A percentile compares a stretch with the other conserved stretches of the same genome.
These are phyloP conservation scores for Pelargonium hybrid DNA, from an alignment of 441 rosid genomes.

Conservation along the genomic window DNA sequence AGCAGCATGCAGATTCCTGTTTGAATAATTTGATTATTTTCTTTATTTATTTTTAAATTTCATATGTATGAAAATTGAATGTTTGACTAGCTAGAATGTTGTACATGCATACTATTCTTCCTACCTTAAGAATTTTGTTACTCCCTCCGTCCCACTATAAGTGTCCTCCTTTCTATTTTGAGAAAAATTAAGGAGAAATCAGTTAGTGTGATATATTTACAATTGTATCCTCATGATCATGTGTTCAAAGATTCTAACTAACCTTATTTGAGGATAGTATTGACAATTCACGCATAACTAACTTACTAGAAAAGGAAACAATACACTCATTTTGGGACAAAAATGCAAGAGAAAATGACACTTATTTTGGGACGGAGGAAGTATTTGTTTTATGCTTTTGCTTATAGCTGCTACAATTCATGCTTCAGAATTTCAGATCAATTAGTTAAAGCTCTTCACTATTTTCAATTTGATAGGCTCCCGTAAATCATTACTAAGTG, in stretches of 20 bases:
- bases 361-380: too few relatives aligned
- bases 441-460: conserved; percentile 14
- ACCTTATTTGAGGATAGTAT: not conserved
- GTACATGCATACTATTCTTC: too few relatives aligned
- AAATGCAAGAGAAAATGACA: too few relatives aligned
- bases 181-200: too few relatives aligned
- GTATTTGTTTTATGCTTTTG: not conserved
- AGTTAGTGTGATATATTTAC: not conserved
- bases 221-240: not conserved
- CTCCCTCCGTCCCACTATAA: too few relatives aligned
- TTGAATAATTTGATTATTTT: not conserved
- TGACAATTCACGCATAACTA: too few relatives aligned
- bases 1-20: not conserved
- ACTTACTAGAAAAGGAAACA: not conserved
- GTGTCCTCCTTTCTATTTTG: too few relatives aligned
- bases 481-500: conserved; percentile 70
- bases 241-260: not conserved
- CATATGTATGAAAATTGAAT: not conserved
- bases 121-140: not conserved
- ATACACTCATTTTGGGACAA: too few relatives aligned
- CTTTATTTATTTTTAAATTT: not conserved
- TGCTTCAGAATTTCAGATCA: conserved; percentile 1
- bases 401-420: not conserved
- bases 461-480: conserved; percentile 42
- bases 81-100: not conserved